Conservation (phyloP, 371 early-diverging fungal species). For the Batrachochytrium dendrobatidis region DNA sequence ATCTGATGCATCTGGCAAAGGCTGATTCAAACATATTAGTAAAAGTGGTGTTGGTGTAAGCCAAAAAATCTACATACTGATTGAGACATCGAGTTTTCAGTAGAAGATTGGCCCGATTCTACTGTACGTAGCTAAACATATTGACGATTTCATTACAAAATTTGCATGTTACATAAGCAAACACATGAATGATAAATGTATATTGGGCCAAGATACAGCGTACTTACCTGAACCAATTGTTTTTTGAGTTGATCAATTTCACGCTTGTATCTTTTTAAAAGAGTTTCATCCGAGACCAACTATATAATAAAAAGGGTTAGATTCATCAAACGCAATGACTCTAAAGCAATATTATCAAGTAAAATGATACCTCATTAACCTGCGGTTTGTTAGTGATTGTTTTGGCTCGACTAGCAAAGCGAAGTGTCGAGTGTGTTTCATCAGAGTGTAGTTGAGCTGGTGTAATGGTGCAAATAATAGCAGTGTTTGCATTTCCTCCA, state of each 20-base stretch:
- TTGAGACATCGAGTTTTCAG: too few relatives aligned
- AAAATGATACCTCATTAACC: constrained; percentile 47
- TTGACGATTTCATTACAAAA: too few relatives aligned
- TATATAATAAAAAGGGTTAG: too few relatives aligned
- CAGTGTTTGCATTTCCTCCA: constrained; percentile 59
- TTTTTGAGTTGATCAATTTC: constrained; percentile 44
- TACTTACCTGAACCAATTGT: constrained; percentile 34
- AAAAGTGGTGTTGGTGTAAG: too few relatives aligned
- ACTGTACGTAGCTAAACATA: too few relatives aligned
- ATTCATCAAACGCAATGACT: not conserved
- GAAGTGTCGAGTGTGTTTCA: constrained; percentile 59
- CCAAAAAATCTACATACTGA: too few relatives aligned
- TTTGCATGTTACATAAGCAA: too few relatives aligned
- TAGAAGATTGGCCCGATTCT: too few relatives aligned
- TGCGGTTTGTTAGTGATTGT: constrained; percentile 58
- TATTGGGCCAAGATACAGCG: too few relatives aligned
- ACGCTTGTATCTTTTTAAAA: constrained; percentile 40
- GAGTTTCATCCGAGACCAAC: constrained; percentile 48
- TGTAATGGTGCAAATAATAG: constrained; percentile 66
- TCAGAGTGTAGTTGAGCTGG: constrained; percentile 47
- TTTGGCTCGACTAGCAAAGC: constrained; percentile 68
- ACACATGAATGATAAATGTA: too few relatives aligned
- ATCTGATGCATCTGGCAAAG: too few relatives aligned
- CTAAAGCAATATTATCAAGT: not conserved
- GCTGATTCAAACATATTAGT: too few relatives aligned